A percentile compares a stretch with the other conserved stretches of the same genome.
Evolutionary conservation across 2,329 filamentous ascomycete species (phyloP).

Genomic region (Fusarium coicis): DNA sequence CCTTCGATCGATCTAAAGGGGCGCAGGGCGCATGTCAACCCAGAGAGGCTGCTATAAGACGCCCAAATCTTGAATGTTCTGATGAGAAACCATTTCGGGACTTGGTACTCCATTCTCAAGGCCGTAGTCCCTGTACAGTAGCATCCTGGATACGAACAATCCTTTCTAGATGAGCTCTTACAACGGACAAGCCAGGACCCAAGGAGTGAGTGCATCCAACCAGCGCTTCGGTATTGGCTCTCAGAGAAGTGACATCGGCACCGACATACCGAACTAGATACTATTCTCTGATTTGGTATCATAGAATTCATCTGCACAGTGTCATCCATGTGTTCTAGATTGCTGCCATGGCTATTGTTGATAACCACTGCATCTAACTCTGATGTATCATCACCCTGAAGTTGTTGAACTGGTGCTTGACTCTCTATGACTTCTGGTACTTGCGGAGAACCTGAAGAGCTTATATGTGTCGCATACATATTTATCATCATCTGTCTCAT

Average conservation of each 20-base stretch:
- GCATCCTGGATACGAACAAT: constrained; percentile 2
- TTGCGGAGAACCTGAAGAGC: not conserved
- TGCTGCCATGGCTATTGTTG: fast-evolving
- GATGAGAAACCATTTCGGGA: constrained; percentile 21
- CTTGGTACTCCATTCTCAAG: constrained; percentile 10
- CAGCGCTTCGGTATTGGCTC: not conserved
- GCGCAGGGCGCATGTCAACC: constrained; percentile 7
- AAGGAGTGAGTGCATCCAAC: constrained; percentile 11
- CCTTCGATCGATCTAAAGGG: not conserved
- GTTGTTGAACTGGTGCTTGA: not conserved
- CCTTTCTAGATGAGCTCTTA: not conserved
- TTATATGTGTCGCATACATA: not conserved
- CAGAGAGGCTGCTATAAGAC: not conserved
- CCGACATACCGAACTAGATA: not conserved
- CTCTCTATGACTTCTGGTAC: not conserved
- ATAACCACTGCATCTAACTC: too few species aligned
- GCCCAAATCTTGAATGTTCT: not conserved
- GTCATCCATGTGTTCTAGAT: fast-evolving
- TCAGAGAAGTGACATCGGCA: constrained; percentile 18
- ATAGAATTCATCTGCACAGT: not conserved
- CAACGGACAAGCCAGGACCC: constrained; percentile 21
- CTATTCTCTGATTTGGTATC: fast-evolving
- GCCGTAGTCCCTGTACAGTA: not conserved
- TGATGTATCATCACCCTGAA: fast-evolving
- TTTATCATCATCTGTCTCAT: not conserved